Conservation (phyloP, 768 basidiomycete genomes). For the Postia placenta region DNA sequence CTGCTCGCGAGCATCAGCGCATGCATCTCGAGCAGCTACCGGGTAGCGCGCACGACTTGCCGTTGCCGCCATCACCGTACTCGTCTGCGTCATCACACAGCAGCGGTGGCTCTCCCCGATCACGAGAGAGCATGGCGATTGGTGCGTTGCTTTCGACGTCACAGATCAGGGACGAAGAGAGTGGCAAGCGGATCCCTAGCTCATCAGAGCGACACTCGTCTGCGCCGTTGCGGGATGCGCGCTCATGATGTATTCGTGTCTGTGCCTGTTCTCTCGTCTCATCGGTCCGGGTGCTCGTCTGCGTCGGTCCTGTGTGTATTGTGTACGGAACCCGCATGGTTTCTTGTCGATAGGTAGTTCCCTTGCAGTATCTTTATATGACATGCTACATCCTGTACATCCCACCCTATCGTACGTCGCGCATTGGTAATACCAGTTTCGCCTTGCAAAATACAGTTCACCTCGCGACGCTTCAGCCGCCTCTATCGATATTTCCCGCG, state of each 20-base stretch:
- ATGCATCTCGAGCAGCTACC: slow-evolving; percentile 27
- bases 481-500: no score
- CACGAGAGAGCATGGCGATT: slow-evolving; percentile 74
- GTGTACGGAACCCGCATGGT: no score
- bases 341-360: no score
- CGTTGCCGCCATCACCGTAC: slow-evolving; percentile 66
- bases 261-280: no score
- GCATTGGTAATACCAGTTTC: no score
- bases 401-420: no score
- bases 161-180: neutral
- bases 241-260: neutral
- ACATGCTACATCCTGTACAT: neutral
- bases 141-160: slow-evolving; percentile 55
- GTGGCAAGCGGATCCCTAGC: neutral
- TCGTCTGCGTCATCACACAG: slow-evolving; percentile 59
- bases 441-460: no score
- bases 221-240: neutral
- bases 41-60: slow-evolving; percentile 37
- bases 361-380: slow-evolving; percentile 1
- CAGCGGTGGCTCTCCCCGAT: slow-evolving; percentile 66
- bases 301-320: no score
- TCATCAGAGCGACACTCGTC: neutral
- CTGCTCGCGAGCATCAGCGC: slow-evolving; percentile 5
- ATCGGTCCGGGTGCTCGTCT: no score
- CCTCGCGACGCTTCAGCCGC: no score